phyloP scores from a whole-genome alignment of 805 yeast genomes.

The Schwanniomyces yamadae region DNA sequence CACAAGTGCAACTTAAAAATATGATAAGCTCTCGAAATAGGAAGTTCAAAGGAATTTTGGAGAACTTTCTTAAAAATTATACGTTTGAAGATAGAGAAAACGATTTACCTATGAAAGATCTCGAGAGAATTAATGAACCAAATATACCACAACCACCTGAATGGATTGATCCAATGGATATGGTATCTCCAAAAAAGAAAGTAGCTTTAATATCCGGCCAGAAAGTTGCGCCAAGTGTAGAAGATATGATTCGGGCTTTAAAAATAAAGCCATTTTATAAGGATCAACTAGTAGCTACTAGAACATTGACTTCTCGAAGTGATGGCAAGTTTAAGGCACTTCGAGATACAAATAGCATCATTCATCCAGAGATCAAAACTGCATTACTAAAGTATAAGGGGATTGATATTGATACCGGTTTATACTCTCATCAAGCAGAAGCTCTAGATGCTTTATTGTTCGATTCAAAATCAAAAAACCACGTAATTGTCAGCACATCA shows the following conservation, averaged over 20 bases:
- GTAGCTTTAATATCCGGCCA: conserved; percentile 5
- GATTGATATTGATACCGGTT: conserved; percentile 39
- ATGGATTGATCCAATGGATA: conserved; percentile 51
- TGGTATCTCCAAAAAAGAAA: conserved; percentile 12
- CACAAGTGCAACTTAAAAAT: conserved; percentile 56
- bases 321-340: conserved; percentile 45
- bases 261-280: conserved; percentile 51
- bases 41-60: conserved; percentile 40
- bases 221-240: conserved; percentile 35
- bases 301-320: conserved; percentile 46
- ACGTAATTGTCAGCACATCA: conserved; percentile 88
- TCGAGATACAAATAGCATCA: conserved; percentile 23
- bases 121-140: conserved; percentile 34
- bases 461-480: conserved; percentile 36
- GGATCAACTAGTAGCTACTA: conserved; percentile 59
- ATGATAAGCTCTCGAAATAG: conserved; percentile 58
- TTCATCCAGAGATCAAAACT: conserved; percentile 47
- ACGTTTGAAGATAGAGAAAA: conserved; percentile 24
- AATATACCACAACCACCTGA: conserved; percentile 49
- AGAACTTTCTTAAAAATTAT: conserved; percentile 12
- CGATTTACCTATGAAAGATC: conserved; percentile 39
- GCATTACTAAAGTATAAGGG: conserved; percentile 52
- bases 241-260: conserved; percentile 49
- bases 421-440: conserved; percentile 80
- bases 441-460: conserved; percentile 61